phyloP scores from a whole-genome alignment of 2,329 filamentous ascomycete genomes.

The Sclerotinia sclerotiorum region DNA sequence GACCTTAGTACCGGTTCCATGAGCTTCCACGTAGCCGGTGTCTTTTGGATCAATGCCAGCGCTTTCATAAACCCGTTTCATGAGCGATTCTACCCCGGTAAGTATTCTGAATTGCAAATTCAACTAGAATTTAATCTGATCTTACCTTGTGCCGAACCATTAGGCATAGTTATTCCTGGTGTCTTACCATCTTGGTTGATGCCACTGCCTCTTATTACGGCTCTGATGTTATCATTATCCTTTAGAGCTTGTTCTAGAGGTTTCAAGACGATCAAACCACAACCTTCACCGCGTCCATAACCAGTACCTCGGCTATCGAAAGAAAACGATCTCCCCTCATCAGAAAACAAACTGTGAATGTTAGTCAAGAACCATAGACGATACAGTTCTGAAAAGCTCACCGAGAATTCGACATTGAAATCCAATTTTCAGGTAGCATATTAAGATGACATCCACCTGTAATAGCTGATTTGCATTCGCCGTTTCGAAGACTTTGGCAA shows the following conservation, averaged over 20 bases:
- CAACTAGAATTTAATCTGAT: neutral
- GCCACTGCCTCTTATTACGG: constrained; percentile 42
- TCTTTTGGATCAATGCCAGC: constrained; percentile 24
- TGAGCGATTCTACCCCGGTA: constrained; percentile 33
- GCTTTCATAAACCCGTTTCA: constrained; percentile 30
- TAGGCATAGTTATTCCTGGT: constrained; percentile 56
- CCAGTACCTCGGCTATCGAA: constrained; percentile 61
- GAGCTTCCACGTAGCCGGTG: constrained; percentile 28
- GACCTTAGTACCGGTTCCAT: constrained; percentile 29
- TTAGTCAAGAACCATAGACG: constrained; percentile 42
- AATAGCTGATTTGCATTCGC: constrained; percentile 41
- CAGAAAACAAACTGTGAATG: constrained; percentile 43
- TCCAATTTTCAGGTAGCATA: constrained; percentile 29
- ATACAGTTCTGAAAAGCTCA: constrained; percentile 19
- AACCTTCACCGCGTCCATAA: constrained; percentile 63
- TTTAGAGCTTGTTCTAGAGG: constrained; percentile 55
- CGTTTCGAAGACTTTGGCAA: constrained; percentile 44
- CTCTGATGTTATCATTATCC: constrained; percentile 59
- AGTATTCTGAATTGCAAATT: constrained; percentile 9
- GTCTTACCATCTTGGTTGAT: constrained; percentile 58
- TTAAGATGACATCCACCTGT: constrained; percentile 33
- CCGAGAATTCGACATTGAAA: constrained; percentile 38
- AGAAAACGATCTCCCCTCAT: constrained; percentile 43
- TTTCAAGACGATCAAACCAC: constrained; percentile 59
- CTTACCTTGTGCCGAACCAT: constrained; percentile 44